phyloP scores from a whole-genome alignment of 306 rosid species.

The Glycine latifolia region DNA sequence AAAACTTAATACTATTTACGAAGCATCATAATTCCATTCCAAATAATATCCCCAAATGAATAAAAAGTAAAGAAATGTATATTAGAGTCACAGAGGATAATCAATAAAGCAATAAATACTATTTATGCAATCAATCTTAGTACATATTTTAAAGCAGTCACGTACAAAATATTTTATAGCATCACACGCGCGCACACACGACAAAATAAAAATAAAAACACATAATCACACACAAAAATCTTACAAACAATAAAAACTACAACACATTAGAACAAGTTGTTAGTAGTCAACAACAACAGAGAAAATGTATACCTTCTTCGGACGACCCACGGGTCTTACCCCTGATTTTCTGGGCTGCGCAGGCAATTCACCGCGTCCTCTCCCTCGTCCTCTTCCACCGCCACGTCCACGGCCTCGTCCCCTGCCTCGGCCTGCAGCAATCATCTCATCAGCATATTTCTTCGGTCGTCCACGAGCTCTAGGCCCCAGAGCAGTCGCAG shows the following conservation, averaged over 20 bases:
- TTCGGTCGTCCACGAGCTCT: conserved; percentile 74
- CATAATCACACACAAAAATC: not conserved
- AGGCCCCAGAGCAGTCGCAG: not conserved
- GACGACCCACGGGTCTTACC: conserved; percentile 81
- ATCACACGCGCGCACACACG: not conserved
- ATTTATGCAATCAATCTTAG: not conserved
- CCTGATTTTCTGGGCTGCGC: conserved; percentile 12
- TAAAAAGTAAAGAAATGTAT: not conserved
- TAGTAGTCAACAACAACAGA: not conserved
- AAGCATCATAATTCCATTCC: no score
- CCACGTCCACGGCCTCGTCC: not conserved
- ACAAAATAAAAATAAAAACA: not conserved
- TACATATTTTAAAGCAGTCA: not conserved
- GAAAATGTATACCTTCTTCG: conserved; percentile 66
- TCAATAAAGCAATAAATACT: not conserved
- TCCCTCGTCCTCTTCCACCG: conserved; percentile 30
- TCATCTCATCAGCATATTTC: conserved; percentile 2
- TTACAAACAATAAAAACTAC: no score
- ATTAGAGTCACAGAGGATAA: not conserved
- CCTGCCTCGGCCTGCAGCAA: not conserved
- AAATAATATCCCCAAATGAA: not conserved
- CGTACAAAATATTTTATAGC: not conserved
- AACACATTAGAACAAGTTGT: no score
- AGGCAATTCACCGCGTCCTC: conserved; percentile 5
- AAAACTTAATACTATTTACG: not conserved